Evolutionary conservation across 176 grass and related monocot species (phyloP).

Genomic region (Avena eriantha): DNA sequence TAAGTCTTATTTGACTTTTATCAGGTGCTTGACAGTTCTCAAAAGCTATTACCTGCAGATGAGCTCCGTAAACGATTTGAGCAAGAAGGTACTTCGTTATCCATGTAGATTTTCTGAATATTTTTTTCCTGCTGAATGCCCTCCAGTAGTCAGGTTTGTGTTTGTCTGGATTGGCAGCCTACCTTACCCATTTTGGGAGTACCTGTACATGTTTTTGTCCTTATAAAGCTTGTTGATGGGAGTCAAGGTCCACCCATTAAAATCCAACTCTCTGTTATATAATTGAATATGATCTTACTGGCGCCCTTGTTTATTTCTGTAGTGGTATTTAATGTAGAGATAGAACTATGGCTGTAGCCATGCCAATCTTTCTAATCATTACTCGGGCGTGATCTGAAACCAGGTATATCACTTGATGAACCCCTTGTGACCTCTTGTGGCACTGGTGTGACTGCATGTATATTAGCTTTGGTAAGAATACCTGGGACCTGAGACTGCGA

Average conservation of each 20-base stretch:
- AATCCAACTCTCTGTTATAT: not conserved
- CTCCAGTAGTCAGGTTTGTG: not conserved
- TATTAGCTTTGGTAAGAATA: conserved; percentile 75
- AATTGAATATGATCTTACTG: not conserved
- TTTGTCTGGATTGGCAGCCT: not conserved
- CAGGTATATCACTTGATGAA: conserved; percentile 84
- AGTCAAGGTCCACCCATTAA: not conserved
- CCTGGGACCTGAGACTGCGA: not conserved
- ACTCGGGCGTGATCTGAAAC: conserved; percentile 28
- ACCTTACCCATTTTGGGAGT: not conserved
- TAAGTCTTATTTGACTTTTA: conserved; percentile 41
- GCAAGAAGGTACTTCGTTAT: conserved; percentile 70
- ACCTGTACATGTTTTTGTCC: not conserved
- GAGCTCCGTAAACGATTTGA: conserved; percentile 85
- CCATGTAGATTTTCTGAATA: not conserved
- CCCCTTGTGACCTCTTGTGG: conserved; percentile 78
- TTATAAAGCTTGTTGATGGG: not conserved
- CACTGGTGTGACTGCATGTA: conserved; percentile 95
- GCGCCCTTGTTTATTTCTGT: not conserved
- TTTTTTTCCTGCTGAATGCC: not conserved
- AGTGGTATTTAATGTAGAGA: not conserved
- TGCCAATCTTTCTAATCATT: conserved; percentile 7
- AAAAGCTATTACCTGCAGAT: conserved; percentile 71
- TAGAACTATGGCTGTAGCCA: not conserved
- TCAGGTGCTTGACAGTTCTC: conserved; percentile 89